Base-by-base conservation (phyloP, 331 rosid species). In the Dryas integrifolia region DNA sequence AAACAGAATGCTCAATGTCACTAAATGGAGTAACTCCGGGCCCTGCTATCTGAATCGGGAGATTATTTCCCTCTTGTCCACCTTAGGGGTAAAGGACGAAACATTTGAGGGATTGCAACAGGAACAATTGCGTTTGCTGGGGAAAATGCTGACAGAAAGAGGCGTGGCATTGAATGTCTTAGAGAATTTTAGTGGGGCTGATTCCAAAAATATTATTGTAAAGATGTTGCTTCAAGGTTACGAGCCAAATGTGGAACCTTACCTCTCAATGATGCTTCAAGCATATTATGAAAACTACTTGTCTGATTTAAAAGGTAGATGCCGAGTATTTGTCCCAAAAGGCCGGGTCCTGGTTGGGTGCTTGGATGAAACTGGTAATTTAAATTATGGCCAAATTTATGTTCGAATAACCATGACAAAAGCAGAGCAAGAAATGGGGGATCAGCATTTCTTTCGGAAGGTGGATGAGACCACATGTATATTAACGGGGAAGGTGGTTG, bases 1-100 rank as follows among this genome's bases (percentile, higher is more conserved):
- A 26, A 91, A 85, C 83, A 88, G 73, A 70, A 94, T 94, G 98
- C 97, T 94, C 43, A 86, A 87, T 46, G 84, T 94, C 74, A 91
- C 96, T 67, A 91, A 86, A 79, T 94, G 97, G 81, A 83, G 96
- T 40, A 85, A 86, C 9, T 67, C 98, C 76, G 86, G 88, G 96
- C 90, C 97, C n/a, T 91, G 96, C 88, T 94, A 88, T 85, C 85
- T 94, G 77, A 94, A 94, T 76, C 84, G 98, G 76, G 98, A 94
- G 82, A 91, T 94, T 55, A 87, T 89, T 70, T 70, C 85, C 53
- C 90, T 91, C 72, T 59, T 94, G 81, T 86, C 97, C 63, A 89
- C 96, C 43, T 79, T 94, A 74, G 96, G 96, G 57, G 86, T 91
- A 63, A 76, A 86, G 72, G 97, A 94, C 44, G 92, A 94, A 81